Base-by-base conservation (phyloP, 331 rosid genomes). In the Quercus lobata region DNA sequence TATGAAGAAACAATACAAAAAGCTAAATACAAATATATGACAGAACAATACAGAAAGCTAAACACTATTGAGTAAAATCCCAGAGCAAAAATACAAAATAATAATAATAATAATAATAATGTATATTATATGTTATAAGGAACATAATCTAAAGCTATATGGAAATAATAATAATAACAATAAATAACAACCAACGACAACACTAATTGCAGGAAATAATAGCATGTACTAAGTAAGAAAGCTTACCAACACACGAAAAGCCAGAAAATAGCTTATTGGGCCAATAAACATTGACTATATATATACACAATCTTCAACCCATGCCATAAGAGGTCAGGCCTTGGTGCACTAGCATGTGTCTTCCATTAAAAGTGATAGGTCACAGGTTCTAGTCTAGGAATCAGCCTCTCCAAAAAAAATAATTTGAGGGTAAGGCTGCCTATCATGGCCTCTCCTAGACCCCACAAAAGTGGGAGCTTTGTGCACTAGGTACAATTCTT, bases 11-110 rank as follows among this genome's bases (percentile, higher is more conserved):
- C 11, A 61, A 78, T 29, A 53, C 68, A 58, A 24, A 55, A 29
- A 24, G 44, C 9, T 16, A 15, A 77, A 56, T 25, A 63, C 24
- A 82, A 78, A 80, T 54, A 74, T 12, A 79, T 76, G 37, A 75
- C 34, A 24, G 37, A 74, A 21, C 10, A 61, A 76, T 44, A 41
- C 61, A 65, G 25, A 55, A 29, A 30, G 41, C 9, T 16, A 15
- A 77, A 56, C 25, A 63, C 15, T 55, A 52, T 29, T 29, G 44
- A 44, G n/a, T 37, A 66, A 4, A 75, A 46, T 21, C 24, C 60
- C 21, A 18, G 4, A 68, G 9, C 30, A 19, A 10, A 22, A 25
- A 41, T 11, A n/a, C 2, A 10, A 30, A 54, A 77, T 41, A 41
- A 41, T 37, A 7, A 37, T 35, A 27, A 27, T 27, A 34, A 34